Percentiles rank a stretch among this genome's conserved stretches.
These are phyloP conservation scores for Neocucurbitaria cava DNA, from an alignment of 2,329 filamentous ascomycete species.

Conservation along the genomic window DNA sequence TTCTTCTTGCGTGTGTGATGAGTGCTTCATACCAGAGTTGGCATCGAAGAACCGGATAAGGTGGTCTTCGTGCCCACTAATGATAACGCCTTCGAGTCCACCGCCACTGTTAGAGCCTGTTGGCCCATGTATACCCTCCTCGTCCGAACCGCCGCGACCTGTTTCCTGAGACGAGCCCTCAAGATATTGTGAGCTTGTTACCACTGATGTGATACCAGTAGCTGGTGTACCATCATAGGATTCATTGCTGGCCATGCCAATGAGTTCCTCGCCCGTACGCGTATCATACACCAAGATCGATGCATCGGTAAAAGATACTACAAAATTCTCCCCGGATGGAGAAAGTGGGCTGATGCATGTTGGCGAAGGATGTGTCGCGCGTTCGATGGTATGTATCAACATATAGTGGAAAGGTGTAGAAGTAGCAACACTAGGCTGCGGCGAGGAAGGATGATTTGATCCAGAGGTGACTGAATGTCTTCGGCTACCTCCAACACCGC, in stretches of 20 bases:
- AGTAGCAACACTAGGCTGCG: constrained; percentile 86
- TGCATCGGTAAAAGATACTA: constrained; percentile 91
- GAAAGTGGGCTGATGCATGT: constrained; percentile 94
- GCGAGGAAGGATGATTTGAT: constrained; percentile 87
- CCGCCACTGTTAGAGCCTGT: constrained; percentile 79
- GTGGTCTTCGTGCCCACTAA: constrained; percentile 94
- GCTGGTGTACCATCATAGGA: constrained; percentile 89
- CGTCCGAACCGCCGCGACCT: constrained; percentile 69
- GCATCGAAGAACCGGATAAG: constrained; percentile 98
- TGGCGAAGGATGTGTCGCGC: constrained; percentile 74
- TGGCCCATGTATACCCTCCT: constrained; percentile 80
- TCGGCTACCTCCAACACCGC: constrained; percentile 75
- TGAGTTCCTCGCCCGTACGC: constrained; percentile 86
- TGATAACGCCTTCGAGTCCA: constrained; percentile 86
- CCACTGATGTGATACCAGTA: constrained; percentile 87
- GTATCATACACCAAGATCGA: constrained; percentile 93
- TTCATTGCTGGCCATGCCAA: constrained; percentile 90
- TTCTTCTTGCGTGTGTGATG: neutral
- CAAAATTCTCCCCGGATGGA: constrained; percentile 82
- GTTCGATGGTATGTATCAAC: constrained; percentile 83
- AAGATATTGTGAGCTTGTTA: constrained; percentile 82
- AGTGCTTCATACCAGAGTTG: constrained; percentile 83
- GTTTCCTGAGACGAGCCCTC: constrained; percentile 69
- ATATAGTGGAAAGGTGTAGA: constrained; percentile 87
- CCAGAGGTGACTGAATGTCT: constrained; percentile 94